Evolutionary conservation across 2,329 filamentous ascomycete species (phyloP).

Genomic region (Paraphoma sp.): DNA sequence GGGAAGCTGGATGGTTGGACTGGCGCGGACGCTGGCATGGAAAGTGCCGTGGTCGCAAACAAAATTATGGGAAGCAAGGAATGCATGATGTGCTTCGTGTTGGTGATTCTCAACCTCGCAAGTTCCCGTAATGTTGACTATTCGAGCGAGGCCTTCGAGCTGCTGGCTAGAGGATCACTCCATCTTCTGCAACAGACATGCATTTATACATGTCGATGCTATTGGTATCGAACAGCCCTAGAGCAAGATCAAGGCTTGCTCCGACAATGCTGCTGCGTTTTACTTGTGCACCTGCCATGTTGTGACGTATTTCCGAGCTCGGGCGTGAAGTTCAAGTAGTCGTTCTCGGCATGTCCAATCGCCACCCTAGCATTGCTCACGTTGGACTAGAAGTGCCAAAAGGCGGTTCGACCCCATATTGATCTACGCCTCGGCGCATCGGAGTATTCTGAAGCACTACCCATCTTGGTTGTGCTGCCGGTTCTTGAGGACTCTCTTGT

Average conservation of each 20-base stretch:
- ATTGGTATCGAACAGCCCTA: no score
- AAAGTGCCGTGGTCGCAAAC: not conserved
- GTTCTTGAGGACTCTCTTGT: slow-evolving; percentile 9
- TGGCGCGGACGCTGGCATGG: slow-evolving; percentile 13
- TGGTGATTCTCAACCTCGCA: not conserved
- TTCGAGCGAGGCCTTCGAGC: not conserved
- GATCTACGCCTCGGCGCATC: slow-evolving; percentile 17
- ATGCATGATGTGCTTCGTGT: not conserved
- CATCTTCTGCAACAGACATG: no score
- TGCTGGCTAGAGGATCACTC: no score
- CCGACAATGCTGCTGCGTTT: not conserved
- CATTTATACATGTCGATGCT: no score
- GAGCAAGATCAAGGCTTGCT: no score
- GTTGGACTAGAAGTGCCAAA: slow-evolving; percentile 8
- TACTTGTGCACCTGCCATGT: not conserved
- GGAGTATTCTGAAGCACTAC: slow-evolving; percentile 11
- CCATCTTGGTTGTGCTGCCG: slow-evolving; percentile 12
- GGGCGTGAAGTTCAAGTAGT: not conserved
- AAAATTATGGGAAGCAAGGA: not conserved
- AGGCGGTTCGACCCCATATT: slow-evolving; percentile 4
- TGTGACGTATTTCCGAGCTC: not conserved
- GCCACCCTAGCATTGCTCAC: slow-evolving; percentile 3
- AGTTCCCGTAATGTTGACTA: not conserved
- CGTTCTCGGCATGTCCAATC: not conserved
- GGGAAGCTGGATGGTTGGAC: slow-evolving; percentile 29